A percentile compares a stretch with the other conserved stretches of the same genome.
phyloP scores from a whole-genome alignment of 495 filamentous ascomycete species.

The Hyaloscypha hepaticicola region DNA sequence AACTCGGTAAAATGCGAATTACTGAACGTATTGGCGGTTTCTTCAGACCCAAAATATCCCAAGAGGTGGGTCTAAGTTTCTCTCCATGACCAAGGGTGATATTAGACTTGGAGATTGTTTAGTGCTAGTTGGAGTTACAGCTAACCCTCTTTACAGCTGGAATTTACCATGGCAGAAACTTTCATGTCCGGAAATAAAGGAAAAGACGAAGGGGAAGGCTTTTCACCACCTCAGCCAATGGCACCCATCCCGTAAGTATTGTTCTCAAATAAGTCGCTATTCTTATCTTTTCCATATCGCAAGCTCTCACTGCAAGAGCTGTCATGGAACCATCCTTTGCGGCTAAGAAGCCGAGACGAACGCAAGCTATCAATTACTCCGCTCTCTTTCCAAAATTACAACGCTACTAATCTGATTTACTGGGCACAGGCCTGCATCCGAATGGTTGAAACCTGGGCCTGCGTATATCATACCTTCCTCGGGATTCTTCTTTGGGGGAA shows the following conservation, averaged over 20 bases:
- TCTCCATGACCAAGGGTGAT: not conserved
- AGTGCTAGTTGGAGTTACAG: not conserved
- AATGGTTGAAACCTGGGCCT: conserved; percentile 47
- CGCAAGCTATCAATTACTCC: not conserved
- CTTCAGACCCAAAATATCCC: conserved; percentile 57
- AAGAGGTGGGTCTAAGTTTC: conserved; percentile 55
- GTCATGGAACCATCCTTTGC: not conserved
- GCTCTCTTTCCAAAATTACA: not conserved
- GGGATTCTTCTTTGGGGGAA: conserved; percentile 64
- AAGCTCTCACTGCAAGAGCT: not conserved
- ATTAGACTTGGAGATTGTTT: too few relatives aligned
- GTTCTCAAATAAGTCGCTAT: not conserved
- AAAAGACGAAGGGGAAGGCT: not conserved
- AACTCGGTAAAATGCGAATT: conserved; percentile 67
- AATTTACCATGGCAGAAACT: conserved; percentile 21
- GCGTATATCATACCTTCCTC: conserved; percentile 59
- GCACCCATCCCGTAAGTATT: conserved; percentile 15
- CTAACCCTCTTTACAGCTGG: conserved; percentile 17
- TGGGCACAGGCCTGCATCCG: conserved; percentile 17
- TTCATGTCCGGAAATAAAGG: conserved; percentile 23
- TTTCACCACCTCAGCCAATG: conserved; percentile 9
- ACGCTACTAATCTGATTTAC: not conserved
- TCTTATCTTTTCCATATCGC: not conserved
- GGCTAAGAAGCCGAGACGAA: not conserved
- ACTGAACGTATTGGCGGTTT: conserved; percentile 68